Conservation (phyloP, 2,329 filamentous ascomycete genomes). For the Xylaria sp. region DNA sequence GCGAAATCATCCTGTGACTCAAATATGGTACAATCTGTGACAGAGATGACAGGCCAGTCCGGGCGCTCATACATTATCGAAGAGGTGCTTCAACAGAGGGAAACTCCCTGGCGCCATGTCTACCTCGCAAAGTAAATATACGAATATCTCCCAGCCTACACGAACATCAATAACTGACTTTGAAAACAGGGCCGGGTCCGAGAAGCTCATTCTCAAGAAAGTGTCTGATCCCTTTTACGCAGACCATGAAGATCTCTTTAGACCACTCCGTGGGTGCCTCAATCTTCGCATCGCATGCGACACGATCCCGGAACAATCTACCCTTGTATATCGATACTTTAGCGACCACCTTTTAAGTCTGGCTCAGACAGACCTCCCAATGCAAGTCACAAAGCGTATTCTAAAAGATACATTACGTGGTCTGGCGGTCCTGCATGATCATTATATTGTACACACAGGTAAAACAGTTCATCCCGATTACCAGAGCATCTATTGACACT, state of each 20-base stretch:
- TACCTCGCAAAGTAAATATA: slow-evolving; percentile 24
- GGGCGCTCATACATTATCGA: slow-evolving; percentile 24
- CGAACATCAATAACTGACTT: slow-evolving; percentile 10
- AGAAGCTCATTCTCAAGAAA: slow-evolving; percentile 25
- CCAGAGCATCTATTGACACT: slow-evolving; percentile 3
- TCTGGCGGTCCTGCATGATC: slow-evolving; percentile 19
- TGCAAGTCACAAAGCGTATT: slow-evolving; percentile 21
- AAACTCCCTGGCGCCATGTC: slow-evolving; percentile 16
- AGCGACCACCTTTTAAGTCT: slow-evolving; percentile 24
- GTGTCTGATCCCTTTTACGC: slow-evolving; percentile 16
- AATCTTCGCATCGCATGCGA: slow-evolving; percentile 26
- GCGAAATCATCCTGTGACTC: slow-evolving; percentile 6
- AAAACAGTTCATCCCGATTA: not conserved
- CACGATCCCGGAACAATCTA: slow-evolving; percentile 19
- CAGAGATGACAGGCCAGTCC: slow-evolving; percentile 25
- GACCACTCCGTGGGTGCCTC: slow-evolving; percentile 13
- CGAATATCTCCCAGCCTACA: slow-evolving; percentile 6
- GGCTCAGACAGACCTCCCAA: slow-evolving; percentile 19
- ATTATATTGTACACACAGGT: slow-evolving; percentile 25
- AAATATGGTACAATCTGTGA: slow-evolving; percentile 15
- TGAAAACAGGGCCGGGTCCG: slow-evolving; percentile 19
- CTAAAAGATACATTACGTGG: slow-evolving; percentile 24
- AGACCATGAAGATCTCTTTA: slow-evolving; percentile 15
- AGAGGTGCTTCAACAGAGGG: slow-evolving; percentile 24
- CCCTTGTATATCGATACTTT: slow-evolving; percentile 25